These are phyloP conservation scores for Nephromyces sp. DNA, from an alignment of 169 alveolate species.

Conservation along the genomic window DNA sequence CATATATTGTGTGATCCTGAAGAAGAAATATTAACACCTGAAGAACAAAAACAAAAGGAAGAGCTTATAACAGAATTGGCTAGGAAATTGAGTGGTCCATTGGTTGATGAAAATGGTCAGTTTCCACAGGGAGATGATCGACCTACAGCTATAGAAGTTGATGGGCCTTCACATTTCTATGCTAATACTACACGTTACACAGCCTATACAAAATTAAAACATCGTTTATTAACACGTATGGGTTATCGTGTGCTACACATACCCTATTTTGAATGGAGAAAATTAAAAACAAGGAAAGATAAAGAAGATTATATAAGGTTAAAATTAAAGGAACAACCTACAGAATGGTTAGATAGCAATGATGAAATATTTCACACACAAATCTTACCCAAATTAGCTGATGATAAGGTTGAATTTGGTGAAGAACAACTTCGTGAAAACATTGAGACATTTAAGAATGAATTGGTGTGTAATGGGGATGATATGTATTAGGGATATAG, in stretches of 20 bases:
- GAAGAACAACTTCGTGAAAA: too few species aligned
- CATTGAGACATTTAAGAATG: too few species aligned
- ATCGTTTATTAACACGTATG: slow-evolving; percentile 76
- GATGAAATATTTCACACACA: slow-evolving; percentile 75
- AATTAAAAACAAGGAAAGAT: slow-evolving; percentile 55
- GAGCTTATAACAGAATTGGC: slow-evolving; percentile 41
- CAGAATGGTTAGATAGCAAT: slow-evolving; percentile 81
- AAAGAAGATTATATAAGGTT: slow-evolving; percentile 77
- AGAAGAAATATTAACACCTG: slow-evolving; percentile 24
- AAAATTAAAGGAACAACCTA: slow-evolving; percentile 74
- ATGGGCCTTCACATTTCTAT: slow-evolving; percentile 83
- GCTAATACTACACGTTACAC: slow-evolving; percentile 66
- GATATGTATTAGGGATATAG: too few species aligned
- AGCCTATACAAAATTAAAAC: slow-evolving; percentile 74
- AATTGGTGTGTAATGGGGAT: too few species aligned
- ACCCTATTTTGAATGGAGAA: slow-evolving; percentile 70
- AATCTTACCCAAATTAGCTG: too few species aligned
- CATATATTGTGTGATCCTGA: too few species aligned
- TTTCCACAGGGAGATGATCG: slow-evolving; percentile 58
- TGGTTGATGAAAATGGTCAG: slow-evolving; percentile 52
- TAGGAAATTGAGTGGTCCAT: slow-evolving; percentile 42
- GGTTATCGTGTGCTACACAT: slow-evolving; percentile 71
- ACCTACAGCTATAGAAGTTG: slow-evolving; percentile 78
- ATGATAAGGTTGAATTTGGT: too few species aligned
- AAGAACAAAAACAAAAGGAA: slow-evolving; percentile 42